phyloP scores from a whole-genome alignment of 805 yeast genomes.

The Wickerhamiella sorbophila region DNA sequence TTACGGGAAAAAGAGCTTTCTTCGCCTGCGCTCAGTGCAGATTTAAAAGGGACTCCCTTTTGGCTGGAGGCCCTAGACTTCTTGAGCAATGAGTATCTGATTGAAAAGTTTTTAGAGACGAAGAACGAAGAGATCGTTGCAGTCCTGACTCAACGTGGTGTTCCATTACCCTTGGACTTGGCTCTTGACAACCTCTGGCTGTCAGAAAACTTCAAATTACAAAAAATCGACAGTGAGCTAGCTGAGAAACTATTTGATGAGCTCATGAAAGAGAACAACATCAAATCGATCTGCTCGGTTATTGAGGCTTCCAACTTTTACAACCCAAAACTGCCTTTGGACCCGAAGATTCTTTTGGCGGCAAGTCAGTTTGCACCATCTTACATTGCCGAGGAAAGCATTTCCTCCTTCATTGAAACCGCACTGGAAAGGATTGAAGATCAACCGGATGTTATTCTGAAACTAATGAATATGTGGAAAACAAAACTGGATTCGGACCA shows the following conservation, averaged over 20 bases:
- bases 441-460: neutral
- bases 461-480: neutral
- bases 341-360: conserved; percentile 10
- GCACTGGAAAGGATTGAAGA: neutral
- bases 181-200: conserved; percentile 1
- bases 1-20: neutral
- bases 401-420: neutral
- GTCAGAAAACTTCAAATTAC: conserved; percentile 8
- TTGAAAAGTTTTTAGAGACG: neutral
- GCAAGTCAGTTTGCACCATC: conserved; percentile 11
- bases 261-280: neutral
- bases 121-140: neutral
- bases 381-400: conserved; percentile 2
- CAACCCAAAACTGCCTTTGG: conserved; percentile 2
- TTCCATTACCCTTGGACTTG: conserved; percentile 6
- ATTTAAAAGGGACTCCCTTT: conserved; percentile 4
- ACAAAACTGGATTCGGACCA: conserved; percentile 1
- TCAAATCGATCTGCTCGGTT: conserved; percentile 9
- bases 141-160: conserved; percentile 6
- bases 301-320: conserved; percentile 9
- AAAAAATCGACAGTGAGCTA: conserved; percentile 1
- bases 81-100: conserved; percentile 8
- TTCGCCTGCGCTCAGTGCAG: conserved; percentile 4
- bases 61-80: conserved; percentile 14
- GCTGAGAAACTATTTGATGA: conserved; percentile 3